phyloP scores from a whole-genome alignment of 805 yeast species.

The Candida morakotiae region DNA sequence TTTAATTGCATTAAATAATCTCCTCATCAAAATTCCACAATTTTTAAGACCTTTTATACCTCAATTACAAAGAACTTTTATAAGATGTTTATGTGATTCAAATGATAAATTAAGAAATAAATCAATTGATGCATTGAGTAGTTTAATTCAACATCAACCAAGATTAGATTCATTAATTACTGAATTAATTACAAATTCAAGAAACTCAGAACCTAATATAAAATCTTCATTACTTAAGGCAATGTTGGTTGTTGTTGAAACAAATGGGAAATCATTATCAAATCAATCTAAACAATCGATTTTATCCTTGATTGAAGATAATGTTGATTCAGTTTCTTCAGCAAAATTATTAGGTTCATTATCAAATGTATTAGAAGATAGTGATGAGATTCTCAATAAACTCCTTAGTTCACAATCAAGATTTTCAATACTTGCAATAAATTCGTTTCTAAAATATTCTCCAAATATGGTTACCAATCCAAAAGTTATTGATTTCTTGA shows the following conservation, averaged over 20 bases:
- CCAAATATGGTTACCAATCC: constrained; percentile 53
- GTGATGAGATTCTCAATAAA: constrained; percentile 53
- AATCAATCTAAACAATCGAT: constrained; percentile 68
- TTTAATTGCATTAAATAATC: constrained; percentile 71
- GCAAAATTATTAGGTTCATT: constrained; percentile 78
- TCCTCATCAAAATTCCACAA: constrained; percentile 81
- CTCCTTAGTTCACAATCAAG: constrained; percentile 49
- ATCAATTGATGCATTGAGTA: constrained; percentile 88
- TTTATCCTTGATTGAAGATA: constrained; percentile 70
- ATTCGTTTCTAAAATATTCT: constrained; percentile 76
- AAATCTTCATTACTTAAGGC: constrained; percentile 85
- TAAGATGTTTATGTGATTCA: constrained; percentile 79
- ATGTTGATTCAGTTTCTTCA: constrained; percentile 63
- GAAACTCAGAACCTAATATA: constrained; percentile 62
- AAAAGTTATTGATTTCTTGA: constrained; percentile 48
- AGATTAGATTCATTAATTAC: constrained; percentile 89
- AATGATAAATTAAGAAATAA: constrained; percentile 72
- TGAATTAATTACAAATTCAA: constrained; percentile 77
- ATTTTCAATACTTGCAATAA: constrained; percentile 68
- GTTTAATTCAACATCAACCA: constrained; percentile 83
- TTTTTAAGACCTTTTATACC: constrained; percentile 94
- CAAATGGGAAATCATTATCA: constrained; percentile 74
- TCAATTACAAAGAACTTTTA: constrained; percentile 95
- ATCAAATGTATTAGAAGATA: constrained; percentile 67
- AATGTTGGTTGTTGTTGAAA: constrained; percentile 71